phyloP scores from a whole-genome alignment of 2,329 filamentous ascomycete genomes.

The Peltaster fructicola region DNA sequence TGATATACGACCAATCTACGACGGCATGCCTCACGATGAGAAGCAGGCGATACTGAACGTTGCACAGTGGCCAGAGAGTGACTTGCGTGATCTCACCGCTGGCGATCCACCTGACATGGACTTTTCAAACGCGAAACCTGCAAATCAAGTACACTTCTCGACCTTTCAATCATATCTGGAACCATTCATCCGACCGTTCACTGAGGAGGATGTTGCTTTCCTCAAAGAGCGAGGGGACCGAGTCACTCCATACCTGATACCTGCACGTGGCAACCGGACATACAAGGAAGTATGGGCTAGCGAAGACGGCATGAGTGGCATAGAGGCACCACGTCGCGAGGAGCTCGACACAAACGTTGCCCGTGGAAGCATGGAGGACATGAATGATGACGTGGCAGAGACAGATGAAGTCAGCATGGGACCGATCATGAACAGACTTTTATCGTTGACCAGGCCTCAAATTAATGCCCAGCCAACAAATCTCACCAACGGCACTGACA shows the following conservation, averaged over 20 bases:
- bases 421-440: conserved; percentile 64
- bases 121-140: conserved; percentile 84
- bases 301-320: conserved; percentile 65
- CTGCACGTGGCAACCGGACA: conserved; percentile 64
- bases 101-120: conserved; percentile 85
- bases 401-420: conserved; percentile 80
- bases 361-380: conserved; percentile 67
- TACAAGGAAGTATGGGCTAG: conserved; percentile 89
- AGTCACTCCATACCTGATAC: conserved; percentile 66
- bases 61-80: conserved; percentile 59
- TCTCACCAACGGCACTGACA: conserved; percentile 33
- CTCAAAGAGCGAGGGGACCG: conserved; percentile 74
- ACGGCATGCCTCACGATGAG: conserved; percentile 68
- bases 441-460: conserved; percentile 63
- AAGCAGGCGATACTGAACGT: conserved; percentile 80
- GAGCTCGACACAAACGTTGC: conserved; percentile 63
- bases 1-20: conserved; percentile 61
- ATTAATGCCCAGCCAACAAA: conserved; percentile 29
- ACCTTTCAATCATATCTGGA: conserved; percentile 90
- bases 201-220: conserved; percentile 87
- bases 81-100: conserved; percentile 70
- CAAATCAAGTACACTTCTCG: conserved; percentile 81
- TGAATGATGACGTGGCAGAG: conserved; percentile 73
- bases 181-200: conserved; percentile 73
- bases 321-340: conserved; percentile 48